phyloP scores from a whole-genome alignment of 2,329 filamentous ascomycete genomes.

The Orbilia quercus region DNA sequence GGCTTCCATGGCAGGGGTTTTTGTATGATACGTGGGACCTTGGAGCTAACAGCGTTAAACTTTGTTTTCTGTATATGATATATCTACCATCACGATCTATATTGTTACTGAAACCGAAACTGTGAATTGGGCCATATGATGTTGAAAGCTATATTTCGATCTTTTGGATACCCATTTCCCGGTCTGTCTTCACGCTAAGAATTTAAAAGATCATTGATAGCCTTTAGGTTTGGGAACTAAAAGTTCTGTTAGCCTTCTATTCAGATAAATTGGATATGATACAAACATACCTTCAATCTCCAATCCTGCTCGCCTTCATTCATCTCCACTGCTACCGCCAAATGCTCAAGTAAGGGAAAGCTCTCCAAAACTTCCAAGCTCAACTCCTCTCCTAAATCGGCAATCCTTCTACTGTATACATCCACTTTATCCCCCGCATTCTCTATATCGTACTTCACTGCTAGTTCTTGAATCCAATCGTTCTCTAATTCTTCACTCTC shows the following conservation, averaged over 20 bases:
- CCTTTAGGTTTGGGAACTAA: neutral
- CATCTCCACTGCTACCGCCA: neutral
- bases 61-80: slow-evolving; percentile 29
- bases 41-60: too few species aligned
- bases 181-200: too few species aligned
- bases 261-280: neutral
- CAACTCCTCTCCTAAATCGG: neutral
- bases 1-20: neutral
- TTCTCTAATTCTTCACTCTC: neutral
- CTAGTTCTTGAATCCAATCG: neutral
- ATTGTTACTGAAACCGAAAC: neutral
- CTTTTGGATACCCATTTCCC: too few species aligned
- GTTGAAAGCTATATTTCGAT: too few species aligned
- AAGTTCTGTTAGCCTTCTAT: neutral
- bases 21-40: neutral
- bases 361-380: neutral
- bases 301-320: neutral
- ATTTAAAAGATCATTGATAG: too few species aligned
- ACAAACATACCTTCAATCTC: neutral
- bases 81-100: neutral
- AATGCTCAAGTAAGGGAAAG: slow-evolving; percentile 1
- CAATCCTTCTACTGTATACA: neutral
- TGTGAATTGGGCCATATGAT: too few species aligned
- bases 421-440: neutral
- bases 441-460: neutral